A percentile compares a stretch with the other conserved stretches of the same genome.
These are phyloP conservation scores for Bonia amplexicaulis DNA, from an alignment of 176 grass and related monocot species.

Conservation along the genomic window DNA sequence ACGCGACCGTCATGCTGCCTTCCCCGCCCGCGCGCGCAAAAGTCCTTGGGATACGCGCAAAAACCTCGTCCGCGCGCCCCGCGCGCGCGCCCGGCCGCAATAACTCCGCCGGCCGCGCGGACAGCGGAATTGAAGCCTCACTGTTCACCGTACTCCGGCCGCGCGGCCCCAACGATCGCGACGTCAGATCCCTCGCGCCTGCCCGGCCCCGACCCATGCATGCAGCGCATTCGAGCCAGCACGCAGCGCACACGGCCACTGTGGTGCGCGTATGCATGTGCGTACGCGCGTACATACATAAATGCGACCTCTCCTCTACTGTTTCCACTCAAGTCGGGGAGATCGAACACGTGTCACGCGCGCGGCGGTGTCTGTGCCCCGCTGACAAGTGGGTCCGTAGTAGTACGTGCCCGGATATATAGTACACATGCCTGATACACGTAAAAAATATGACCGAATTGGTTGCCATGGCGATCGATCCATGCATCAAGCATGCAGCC, in stretches of 20 bases:
- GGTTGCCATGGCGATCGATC: not conserved
- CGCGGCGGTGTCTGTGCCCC: not conserved
- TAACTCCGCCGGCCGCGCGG: not conserved
- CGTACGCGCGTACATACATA: not conserved
- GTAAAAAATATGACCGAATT: not conserved
- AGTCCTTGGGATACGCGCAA: not conserved
- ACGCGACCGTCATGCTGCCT: not conserved
- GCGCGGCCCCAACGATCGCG: not conserved
- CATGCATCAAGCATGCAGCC: not conserved
- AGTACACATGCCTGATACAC: not conserved
- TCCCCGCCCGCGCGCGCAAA: not conserved
- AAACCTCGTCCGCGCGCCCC: not conserved
- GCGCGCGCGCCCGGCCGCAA: not conserved
- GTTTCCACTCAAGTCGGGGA: not conserved
- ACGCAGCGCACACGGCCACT: not conserved
- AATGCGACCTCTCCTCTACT: not conserved
- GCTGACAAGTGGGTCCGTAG: not conserved
- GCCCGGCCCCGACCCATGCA: not conserved
- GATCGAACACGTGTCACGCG: not conserved
- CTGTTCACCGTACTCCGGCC: not conserved
- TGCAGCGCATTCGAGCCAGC: not conserved
- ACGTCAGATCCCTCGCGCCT: not conserved
- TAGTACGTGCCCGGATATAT: not conserved
- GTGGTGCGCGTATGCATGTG: not conserved
- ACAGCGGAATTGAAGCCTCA: not conserved